These are phyloP conservation scores for Bruguiera sexangula DNA, from an alignment of 345 rosid species.

Conservation along the genomic window DNA sequence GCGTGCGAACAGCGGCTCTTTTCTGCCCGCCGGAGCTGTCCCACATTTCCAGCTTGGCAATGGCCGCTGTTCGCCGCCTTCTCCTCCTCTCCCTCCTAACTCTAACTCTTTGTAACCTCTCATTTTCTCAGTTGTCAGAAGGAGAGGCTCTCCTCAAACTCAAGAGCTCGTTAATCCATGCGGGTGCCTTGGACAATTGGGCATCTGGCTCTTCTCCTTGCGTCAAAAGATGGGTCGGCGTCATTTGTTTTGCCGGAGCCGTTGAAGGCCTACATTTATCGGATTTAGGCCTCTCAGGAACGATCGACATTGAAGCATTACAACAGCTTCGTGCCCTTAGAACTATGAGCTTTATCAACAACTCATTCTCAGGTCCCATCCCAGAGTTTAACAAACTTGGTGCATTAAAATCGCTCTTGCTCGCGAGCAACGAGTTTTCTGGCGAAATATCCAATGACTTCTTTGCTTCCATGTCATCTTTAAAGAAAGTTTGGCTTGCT, in stretches of 20 bases:
- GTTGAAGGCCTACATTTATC: slow-evolving; percentile 23
- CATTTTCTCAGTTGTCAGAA: slow-evolving; percentile 17
- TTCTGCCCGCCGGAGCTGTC: slow-evolving; percentile 20
- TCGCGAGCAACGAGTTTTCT: slow-evolving; percentile 16
- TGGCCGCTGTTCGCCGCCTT: slow-evolving; percentile 48
- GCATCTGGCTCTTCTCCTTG: slow-evolving; percentile 19
- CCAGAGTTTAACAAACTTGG: slow-evolving; percentile 27
- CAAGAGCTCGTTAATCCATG: slow-evolving; percentile 13
- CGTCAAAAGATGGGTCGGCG: slow-evolving; percentile 17
- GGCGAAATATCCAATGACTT: slow-evolving; percentile 20
- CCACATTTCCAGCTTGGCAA: slow-evolving; percentile 30
- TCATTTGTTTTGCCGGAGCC: slow-evolving; percentile 16
- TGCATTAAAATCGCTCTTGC: slow-evolving; percentile 22
- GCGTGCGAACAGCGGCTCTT: slow-evolving; percentile 48
- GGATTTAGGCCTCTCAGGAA: slow-evolving; percentile 22
- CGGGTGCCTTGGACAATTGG: slow-evolving; percentile 21
- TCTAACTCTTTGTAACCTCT: slow-evolving; percentile 6
- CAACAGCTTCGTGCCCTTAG: slow-evolving; percentile 22
- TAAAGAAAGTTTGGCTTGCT: slow-evolving; percentile 30
- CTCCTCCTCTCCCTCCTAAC: slow-evolving; percentile 15
- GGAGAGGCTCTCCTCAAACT: slow-evolving; percentile 23
- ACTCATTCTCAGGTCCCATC: slow-evolving; percentile 25
- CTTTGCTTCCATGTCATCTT: slow-evolving; percentile 27
- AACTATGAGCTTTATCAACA: slow-evolving; percentile 22
- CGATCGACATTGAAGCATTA: slow-evolving; percentile 17